phyloP scores from a whole-genome alignment of 75 land plant species.

The Pinus taeda region DNA sequence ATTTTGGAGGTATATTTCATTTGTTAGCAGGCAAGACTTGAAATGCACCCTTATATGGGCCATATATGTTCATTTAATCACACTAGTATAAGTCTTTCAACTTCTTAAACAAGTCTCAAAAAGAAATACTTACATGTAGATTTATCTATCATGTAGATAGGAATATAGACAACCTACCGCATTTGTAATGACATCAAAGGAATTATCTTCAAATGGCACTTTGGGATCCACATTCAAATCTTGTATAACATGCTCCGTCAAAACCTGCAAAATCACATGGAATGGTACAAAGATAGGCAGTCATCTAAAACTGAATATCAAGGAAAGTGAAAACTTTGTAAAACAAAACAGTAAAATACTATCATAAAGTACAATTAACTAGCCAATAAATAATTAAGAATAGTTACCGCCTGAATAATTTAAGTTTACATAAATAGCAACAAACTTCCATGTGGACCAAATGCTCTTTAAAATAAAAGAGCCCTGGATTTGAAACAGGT shows the following conservation, averaged over 20 bases:
- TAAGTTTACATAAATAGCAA: no score
- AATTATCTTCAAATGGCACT: constrained; percentile 84
- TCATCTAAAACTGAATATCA: no score
- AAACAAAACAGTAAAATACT: no score
- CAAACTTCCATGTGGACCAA: no score
- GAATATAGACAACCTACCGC: constrained; percentile 46
- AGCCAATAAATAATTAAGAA: no score
- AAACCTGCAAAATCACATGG: constrained; percentile 49
- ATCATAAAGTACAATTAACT: no score
- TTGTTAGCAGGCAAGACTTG: background rate
- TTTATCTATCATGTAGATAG: background rate
- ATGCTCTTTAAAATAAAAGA: no score
- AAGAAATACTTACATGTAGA: background rate
- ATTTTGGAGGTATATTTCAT: background rate
- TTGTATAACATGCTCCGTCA: constrained; percentile 89
- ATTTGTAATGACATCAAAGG: constrained; percentile 94
- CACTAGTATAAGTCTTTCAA: background rate
- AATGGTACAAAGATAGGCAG: no score
- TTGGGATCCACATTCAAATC: constrained; percentile 82
- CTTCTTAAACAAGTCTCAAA: background rate
- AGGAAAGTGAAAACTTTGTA: no score
- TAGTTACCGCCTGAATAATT: no score
- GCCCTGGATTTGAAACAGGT: no score
- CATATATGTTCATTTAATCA: background rate
- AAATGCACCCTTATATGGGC: background rate